phyloP scores from a whole-genome alignment of 441 rosid genomes.

The Populus tomentosa region DNA sequence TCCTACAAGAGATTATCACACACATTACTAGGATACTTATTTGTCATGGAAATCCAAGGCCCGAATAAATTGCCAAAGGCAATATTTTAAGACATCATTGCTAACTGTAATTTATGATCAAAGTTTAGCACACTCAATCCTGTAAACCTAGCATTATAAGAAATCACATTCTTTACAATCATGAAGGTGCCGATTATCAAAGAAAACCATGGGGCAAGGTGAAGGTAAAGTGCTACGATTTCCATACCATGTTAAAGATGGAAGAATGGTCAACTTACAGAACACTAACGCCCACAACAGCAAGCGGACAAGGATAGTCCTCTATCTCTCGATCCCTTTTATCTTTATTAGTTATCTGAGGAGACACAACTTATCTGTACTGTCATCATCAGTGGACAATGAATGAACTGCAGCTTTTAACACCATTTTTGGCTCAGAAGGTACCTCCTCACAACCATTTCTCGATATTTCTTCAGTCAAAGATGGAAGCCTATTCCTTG shows the following conservation, averaged over 20 bases:
- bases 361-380: constrained; percentile 11
- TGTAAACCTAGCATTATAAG: not conserved
- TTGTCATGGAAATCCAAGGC: not conserved
- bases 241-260: not conserved
- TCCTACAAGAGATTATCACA: not conserved
- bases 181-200: not conserved
- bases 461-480: constrained; percentile 45
- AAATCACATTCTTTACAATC: not conserved
- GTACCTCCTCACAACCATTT: constrained; percentile 36
- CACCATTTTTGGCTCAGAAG: constrained; percentile 23
- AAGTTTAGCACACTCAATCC: not conserved
- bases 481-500: constrained; percentile 39
- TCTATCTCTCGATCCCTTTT: constrained; percentile 44
- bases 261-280: constrained; percentile 20
- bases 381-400: constrained; percentile 14
- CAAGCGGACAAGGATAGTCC: constrained; percentile 21
- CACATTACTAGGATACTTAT: not conserved
- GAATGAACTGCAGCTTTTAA: constrained; percentile 22
- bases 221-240: not conserved
- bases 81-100: not conserved
- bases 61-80: not conserved
- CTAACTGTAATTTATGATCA: not conserved
- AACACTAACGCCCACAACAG: constrained; percentile 35
- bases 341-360: constrained; percentile 18
- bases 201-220: not conserved